Percentiles rank a stretch among this genome's conserved stretches.
Evolutionary conservation across 2,329 filamentous ascomycete species (phyloP).

Genomic region (Emydomyces testavorans): DNA sequence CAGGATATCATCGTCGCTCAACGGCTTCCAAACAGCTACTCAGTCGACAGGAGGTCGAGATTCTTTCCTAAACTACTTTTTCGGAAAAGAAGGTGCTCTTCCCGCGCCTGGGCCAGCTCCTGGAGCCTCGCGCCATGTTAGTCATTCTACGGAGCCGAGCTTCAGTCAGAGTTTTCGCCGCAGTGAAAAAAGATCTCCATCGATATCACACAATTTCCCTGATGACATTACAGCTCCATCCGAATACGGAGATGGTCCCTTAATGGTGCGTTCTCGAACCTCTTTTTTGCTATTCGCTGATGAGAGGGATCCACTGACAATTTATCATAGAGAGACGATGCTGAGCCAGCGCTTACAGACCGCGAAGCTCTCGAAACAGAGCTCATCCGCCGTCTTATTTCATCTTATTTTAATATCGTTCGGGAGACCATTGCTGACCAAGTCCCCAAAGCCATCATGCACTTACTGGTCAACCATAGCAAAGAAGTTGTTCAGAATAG

Average conservation of each 20-base stretch:
- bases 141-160: conserved; percentile 65
- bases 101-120: conserved; percentile 36
- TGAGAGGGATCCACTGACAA: conserved; percentile 9
- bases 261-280: conserved; percentile 36
- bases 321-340: conserved; percentile 34
- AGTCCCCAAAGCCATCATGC: conserved; percentile 98
- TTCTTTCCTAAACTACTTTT: conserved; percentile 97
- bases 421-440: conserved; percentile 97
- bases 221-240: conserved; percentile 31
- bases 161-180: conserved; percentile 73
- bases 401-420: conserved; percentile 98
- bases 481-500: conserved; percentile 97
- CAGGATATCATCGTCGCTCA: conserved; percentile 56
- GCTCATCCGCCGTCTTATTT: conserved; percentile 89
- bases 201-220: conserved; percentile 39
- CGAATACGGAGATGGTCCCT: conserved; percentile 31
- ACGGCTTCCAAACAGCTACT: conserved; percentile 47
- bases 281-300: conserved; percentile 3
- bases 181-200: conserved; percentile 40
- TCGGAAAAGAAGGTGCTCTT: conserved; percentile 75
- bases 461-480: conserved; percentile 93
- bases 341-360: conserved; percentile 82
- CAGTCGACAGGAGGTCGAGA: conserved; percentile 59
- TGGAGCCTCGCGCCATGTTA: conserved; percentile 54
- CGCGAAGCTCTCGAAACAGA: conserved; percentile 96